Base-by-base conservation (phyloP, 257 asterid genomes). In the Solanum etuberosum region DNA sequence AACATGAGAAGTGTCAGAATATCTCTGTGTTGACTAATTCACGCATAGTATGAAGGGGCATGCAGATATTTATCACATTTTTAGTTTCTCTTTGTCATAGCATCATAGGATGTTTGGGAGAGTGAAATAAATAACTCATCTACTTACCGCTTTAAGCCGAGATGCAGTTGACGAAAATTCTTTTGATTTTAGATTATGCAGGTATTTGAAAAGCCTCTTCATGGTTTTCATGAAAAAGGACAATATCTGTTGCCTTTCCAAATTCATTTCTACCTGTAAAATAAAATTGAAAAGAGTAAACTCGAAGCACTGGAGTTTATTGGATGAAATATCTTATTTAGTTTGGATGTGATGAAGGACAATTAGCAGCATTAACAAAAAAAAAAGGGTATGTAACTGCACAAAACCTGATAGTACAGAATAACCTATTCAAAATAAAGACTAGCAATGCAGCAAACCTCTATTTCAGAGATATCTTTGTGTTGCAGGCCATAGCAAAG, bases 401-500 rank as follows among this genome's bases (percentile, higher is more conserved):
- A 77, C 83, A 78, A 80, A 57, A 63, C 42, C 46, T 51, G 54
- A n/a, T 9, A 61, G 57, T 83, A 63, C 78, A 8, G 25, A 78
- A 83, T 29, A 38, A 83, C 73, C 70, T 35, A 76, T 38, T 25
- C 43, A 86, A 81, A 57, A 81, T 54, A 74, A 31, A 86, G 77
- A 46, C 29, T 29, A 48, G 68, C 85, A 48, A 48, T 67, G 25
- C 88, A 40, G 67, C 90, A 87, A 91, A 96, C 98, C 98, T 95
- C 96, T 80, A 96, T 91, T 78, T 54, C 84, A 80, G 94, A 72
- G 63, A 95, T 73, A 77, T 92, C 94, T 89, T 96, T 94, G 84
- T 92, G 91, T 92, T 96, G 99, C 94, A 97, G 88, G 68, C 98
- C 99, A 76, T 91, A 90, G 93, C 97, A 95, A 86, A 97, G 98